Conservation (phyloP, 192 early-diverging fungal genomes). For the Diversispora epigaea region DNA sequence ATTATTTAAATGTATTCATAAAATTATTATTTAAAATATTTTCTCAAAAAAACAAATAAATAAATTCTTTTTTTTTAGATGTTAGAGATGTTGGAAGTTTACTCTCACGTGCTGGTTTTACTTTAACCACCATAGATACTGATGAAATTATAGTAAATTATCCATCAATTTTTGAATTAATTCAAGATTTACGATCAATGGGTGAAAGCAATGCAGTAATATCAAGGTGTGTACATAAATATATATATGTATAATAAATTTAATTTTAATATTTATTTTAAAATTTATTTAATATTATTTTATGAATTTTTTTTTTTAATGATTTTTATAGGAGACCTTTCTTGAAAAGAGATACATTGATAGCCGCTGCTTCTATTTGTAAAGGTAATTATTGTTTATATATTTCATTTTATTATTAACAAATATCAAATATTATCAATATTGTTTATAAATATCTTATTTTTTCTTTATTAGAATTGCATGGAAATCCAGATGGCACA, state of each 20-base stretch:
- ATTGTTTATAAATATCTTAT: not conserved
- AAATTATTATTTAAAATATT: not conserved
- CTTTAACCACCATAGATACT: conserved; percentile 88
- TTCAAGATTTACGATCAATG: conserved; percentile 88
- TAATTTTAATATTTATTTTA: not conserved
- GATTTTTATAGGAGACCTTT: conserved; percentile 59
- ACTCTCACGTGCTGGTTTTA: conserved; percentile 81
- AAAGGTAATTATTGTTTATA: conserved; percentile 57
- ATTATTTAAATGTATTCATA: not conserved
- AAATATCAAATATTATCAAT: not conserved
- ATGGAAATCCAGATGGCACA: conserved; percentile 83
- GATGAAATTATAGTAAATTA: conserved; percentile 91
- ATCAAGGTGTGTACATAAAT: conserved; percentile 54
- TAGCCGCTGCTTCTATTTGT: conserved; percentile 85
- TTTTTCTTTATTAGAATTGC: conserved; percentile 71
- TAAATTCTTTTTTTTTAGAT: conserved; percentile 37
- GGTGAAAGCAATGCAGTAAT: conserved; percentile 91
- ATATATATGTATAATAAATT: not conserved
- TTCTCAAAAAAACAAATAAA: not conserved
- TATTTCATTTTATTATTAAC: not conserved
- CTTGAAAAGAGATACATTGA: conserved; percentile 77
- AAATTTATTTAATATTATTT: conserved; percentile 11
- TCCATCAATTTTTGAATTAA: conserved; percentile 87
- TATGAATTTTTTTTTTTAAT: conserved; percentile 37
- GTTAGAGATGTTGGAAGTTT: conserved; percentile 76